phyloP scores from a whole-genome alignment of 768 basidiomycete species.

The Kwoniella botswanensis region DNA sequence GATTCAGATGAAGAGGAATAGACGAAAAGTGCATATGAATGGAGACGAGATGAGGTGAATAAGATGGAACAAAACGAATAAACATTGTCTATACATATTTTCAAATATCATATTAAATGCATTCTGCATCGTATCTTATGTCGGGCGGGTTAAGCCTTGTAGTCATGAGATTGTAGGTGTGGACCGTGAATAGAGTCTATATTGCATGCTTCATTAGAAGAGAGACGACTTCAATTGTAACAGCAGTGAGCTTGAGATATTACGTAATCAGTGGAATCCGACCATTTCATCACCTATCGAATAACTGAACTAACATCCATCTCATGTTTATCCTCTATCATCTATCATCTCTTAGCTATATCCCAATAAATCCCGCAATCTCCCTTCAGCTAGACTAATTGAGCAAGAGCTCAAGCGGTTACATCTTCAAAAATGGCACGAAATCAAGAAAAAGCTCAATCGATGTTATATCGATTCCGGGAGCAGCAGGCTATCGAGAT shows the following conservation, averaged over 20 bases:
- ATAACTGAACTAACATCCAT: too few relatives aligned
- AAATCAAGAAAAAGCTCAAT: conserved; percentile 96
- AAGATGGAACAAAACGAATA: not conserved
- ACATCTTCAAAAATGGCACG: conserved; percentile 66
- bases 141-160: not conserved
- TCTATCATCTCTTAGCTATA: too few relatives aligned
- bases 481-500: conserved; percentile 96
- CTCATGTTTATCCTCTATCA: too few relatives aligned
- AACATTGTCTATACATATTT: conserved; percentile 4
- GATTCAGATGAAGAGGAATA: conserved; percentile 69
- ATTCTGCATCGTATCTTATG: conserved; percentile 10
- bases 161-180: too few relatives aligned
- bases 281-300: too few relatives aligned
- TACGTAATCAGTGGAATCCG: too few relatives aligned
- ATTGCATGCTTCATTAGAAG: too few relatives aligned
- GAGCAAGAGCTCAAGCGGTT: not conserved
- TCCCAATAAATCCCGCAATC: not conserved
- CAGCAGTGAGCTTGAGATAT: too few relatives aligned
- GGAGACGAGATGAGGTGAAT: not conserved
- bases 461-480: conserved; percentile 67
- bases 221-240: too few relatives aligned
- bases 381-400: not conserved
- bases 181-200: too few relatives aligned
- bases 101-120: conserved; percentile 11
- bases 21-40: not conserved